Conservation (phyloP, 306 rosid species). For the Hippophae tibetana region DNA sequence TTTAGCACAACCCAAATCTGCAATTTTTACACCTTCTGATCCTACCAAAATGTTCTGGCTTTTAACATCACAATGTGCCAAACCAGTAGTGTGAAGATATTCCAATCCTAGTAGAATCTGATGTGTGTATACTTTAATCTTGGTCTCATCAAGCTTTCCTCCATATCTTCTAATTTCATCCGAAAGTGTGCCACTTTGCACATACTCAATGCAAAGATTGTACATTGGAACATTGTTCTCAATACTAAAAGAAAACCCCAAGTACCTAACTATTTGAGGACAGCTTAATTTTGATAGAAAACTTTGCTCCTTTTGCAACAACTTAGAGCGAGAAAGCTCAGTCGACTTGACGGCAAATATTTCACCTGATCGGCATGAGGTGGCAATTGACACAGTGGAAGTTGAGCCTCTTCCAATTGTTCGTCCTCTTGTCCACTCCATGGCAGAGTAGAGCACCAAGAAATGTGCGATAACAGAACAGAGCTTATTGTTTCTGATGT, state of each 20-base stretch:
- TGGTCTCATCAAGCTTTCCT: slow-evolving; percentile 25
- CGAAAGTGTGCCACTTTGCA: slow-evolving; percentile 30
- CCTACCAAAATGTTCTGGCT: slow-evolving; percentile 36
- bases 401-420: slow-evolving; percentile 42
- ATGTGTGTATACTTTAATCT: slow-evolving; percentile 23
- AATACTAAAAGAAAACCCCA: slow-evolving; percentile 24
- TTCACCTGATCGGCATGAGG: slow-evolving; percentile 18
- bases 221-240: slow-evolving; percentile 15
- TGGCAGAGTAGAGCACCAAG: background rate
- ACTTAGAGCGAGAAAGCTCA: slow-evolving; percentile 23
- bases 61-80: slow-evolving; percentile 49
- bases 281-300: slow-evolving; percentile 31
- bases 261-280: slow-evolving; percentile 30
- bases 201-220: slow-evolving; percentile 43
- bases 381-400: slow-evolving; percentile 34
- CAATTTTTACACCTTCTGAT: slow-evolving; percentile 22
- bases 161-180: slow-evolving; percentile 27
- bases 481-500: background rate
- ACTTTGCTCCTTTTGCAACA: slow-evolving; percentile 28
- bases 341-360: slow-evolving; percentile 38
- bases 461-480: background rate
- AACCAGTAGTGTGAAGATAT: slow-evolving; percentile 28
- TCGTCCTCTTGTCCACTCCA: slow-evolving; percentile 40
- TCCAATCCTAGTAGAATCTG: slow-evolving; percentile 43
- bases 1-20: slow-evolving; percentile 52